Evolutionary conservation across 1,284 basidiomycete species (phyloP), one percentile per base, ranked within the genome.

Genomic region (Wolfiporia cocos): DNA sequence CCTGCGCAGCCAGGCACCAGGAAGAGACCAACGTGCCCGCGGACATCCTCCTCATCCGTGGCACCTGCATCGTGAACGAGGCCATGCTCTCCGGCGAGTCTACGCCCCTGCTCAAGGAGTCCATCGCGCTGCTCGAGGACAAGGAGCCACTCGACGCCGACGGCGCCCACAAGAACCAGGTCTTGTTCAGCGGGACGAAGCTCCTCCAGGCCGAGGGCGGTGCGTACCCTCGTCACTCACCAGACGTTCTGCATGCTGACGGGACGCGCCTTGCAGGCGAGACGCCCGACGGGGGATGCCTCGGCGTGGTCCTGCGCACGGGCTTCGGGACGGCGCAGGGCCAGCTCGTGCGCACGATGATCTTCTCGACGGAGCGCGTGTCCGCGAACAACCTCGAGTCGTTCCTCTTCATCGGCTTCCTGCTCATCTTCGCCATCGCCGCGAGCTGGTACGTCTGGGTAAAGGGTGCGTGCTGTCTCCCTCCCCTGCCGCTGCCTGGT

Each of bases 51-150:
- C 75, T 97, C 12, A 66, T 96, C 12, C 80, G 84, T 41, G 93
- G 94, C 4, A 89, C 90, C 1, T 87, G 84, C 52, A 97, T 97
- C 54, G 92, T 96, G 49, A 97, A 96, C 63, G 93, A 97, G 62
- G 93, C 94, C 14, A 97, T 97, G 94, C 70, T 97, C 4, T 95
- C 92, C 1, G 94, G 94, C 42, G 93, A 97, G 68, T 95, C 92
- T 1, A 97, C 94, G 0, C 93, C 93, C 0, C 71, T 97, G 5
- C 73, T 97, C 41, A 97, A 97, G 62, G 94, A 97, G 58, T 89
- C 86, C 15, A 83, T 95, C 44, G 86, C 92, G 48, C 73, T 96
- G 1, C 71, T 91, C n/a, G 86, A 92, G 12, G 68, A 72, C 0
- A 60, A 66, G 4, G 92, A 95, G 49, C 71, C 65, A 21, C 73